Evolutionary conservation across 306 rosid genomes (phyloP).

Genomic region (Quercus berberidifolia): DNA sequence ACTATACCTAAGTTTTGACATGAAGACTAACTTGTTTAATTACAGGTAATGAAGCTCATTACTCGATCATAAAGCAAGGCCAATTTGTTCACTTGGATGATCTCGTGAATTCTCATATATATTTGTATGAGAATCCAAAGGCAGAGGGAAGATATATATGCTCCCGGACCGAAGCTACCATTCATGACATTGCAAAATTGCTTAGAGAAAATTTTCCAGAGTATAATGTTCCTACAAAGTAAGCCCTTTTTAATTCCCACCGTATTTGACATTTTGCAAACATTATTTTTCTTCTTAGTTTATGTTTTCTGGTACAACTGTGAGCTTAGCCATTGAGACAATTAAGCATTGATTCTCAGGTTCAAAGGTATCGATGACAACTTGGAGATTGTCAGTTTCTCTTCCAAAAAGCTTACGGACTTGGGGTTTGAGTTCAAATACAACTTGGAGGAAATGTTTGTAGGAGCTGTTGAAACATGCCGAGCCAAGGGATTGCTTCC

Average conservation of each 20-base stretch:
- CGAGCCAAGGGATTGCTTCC: slow-evolving; percentile 48
- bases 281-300: background rate
- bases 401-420: slow-evolving; percentile 57
- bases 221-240: slow-evolving; percentile 62
- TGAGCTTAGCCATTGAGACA: background rate
- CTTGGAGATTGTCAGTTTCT: slow-evolving; percentile 44
- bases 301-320: background rate
- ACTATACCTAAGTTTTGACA: background rate
- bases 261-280: background rate
- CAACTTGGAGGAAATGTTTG: slow-evolving; percentile 67
- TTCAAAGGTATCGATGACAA: slow-evolving; percentile 57
- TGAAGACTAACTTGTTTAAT: background rate
- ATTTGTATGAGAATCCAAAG: slow-evolving; percentile 53
- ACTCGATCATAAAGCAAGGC: slow-evolving; percentile 54
- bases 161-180: slow-evolving; percentile 49
- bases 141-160: slow-evolving; percentile 75
- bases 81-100: slow-evolving; percentile 71
- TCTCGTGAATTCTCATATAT: slow-evolving; percentile 62
- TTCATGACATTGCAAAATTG: slow-evolving; percentile 53
- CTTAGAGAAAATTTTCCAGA: slow-evolving; percentile 45
- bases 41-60: slow-evolving; percentile 59
- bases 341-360: slow-evolving; percentile 29
- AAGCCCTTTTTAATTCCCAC: slow-evolving; percentile 2
- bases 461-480: slow-evolving; percentile 58
- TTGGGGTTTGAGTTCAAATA: slow-evolving; percentile 66